Percentiles rank a stretch among this genome's conserved stretches.
These are phyloP conservation scores for Apophysomyces elegans DNA, from an alignment of 371 early-diverging fungal genomes.

Conservation along the genomic window DNA sequence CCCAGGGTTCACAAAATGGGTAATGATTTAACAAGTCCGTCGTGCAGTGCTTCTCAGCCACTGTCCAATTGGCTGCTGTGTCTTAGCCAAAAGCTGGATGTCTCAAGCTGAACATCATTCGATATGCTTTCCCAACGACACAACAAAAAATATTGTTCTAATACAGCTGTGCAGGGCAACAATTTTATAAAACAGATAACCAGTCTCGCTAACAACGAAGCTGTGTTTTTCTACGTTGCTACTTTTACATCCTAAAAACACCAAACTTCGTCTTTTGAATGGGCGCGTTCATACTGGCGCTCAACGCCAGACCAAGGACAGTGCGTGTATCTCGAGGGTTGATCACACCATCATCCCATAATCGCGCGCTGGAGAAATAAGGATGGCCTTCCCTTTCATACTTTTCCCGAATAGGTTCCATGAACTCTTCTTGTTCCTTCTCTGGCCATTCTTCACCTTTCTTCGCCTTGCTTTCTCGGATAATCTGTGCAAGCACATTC, in stretches of 20 bases:
- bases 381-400: conserved; percentile 97
- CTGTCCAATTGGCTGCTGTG: too few species aligned
- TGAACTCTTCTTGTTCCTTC: conserved; percentile 82
- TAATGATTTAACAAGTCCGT: neutral
- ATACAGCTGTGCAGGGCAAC: too few species aligned
- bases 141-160: too few species aligned
- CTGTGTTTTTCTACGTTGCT: conserved; percentile 3
- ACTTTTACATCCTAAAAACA: conserved; percentile 94
- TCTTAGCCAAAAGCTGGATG: too few species aligned
- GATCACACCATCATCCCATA: conserved; percentile 98
- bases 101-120: too few species aligned
- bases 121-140: too few species aligned
- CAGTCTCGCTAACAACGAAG: too few species aligned
- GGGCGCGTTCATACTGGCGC: conserved; percentile 83
- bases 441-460: conserved; percentile 77
- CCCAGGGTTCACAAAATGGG: neutral
- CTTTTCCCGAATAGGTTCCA: conserved; percentile 81
- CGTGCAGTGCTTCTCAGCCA: too few species aligned
- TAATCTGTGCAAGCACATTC: conserved; percentile 90
- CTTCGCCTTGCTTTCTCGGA: conserved; percentile 83
- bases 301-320: conserved; percentile 87
- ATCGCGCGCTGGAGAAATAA: conserved; percentile 85
- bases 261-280: conserved; percentile 86
- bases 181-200: too few species aligned
- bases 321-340: conserved; percentile 90